phyloP scores from a whole-genome alignment of 495 filamentous ascomycete genomes.

The Daldinia bambusicola region DNA sequence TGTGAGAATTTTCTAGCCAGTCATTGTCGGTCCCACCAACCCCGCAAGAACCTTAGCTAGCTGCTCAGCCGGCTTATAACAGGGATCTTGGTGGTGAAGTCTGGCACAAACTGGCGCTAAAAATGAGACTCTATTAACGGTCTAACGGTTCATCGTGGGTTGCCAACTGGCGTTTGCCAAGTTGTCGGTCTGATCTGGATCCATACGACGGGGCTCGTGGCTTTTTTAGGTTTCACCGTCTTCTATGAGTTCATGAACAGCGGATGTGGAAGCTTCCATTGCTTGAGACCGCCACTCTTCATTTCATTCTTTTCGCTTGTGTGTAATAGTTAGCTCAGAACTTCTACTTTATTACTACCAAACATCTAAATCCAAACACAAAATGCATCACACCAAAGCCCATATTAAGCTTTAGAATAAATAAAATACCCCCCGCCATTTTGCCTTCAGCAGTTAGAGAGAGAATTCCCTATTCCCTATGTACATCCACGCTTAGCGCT shows the following conservation, averaged over 20 bases:
- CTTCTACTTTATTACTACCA: not conserved
- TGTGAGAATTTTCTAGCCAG: conserved; percentile 5
- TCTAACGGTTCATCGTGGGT: not conserved
- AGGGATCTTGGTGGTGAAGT: conserved; percentile 17
- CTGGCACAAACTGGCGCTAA: conserved; percentile 11
- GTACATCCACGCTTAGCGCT: conserved; percentile 13
- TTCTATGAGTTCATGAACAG: conserved; percentile 33
- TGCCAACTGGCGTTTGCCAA: conserved; percentile 30
- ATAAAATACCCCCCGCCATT: too few species aligned
- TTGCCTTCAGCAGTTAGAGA: not conserved
- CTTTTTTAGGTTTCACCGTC: conserved; percentile 38
- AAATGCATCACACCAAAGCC: conserved; percentile 14
- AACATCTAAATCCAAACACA: not conserved
- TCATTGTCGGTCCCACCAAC: not conserved
- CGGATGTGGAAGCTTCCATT: conserved; percentile 21
- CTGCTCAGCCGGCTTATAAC: conserved; percentile 12
- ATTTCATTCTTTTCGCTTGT: not conserved
- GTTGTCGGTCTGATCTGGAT: conserved; percentile 28
- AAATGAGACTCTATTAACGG: not conserved
- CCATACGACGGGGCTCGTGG: not conserved
- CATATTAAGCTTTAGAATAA: not conserved
- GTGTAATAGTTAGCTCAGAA: not conserved
- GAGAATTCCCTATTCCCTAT: not conserved
- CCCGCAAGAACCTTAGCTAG: conserved; percentile 10
- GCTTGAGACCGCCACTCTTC: not conserved